phyloP scores from a whole-genome alignment of 352 stramenopile species.

The Phytophthora syringae region DNA sequence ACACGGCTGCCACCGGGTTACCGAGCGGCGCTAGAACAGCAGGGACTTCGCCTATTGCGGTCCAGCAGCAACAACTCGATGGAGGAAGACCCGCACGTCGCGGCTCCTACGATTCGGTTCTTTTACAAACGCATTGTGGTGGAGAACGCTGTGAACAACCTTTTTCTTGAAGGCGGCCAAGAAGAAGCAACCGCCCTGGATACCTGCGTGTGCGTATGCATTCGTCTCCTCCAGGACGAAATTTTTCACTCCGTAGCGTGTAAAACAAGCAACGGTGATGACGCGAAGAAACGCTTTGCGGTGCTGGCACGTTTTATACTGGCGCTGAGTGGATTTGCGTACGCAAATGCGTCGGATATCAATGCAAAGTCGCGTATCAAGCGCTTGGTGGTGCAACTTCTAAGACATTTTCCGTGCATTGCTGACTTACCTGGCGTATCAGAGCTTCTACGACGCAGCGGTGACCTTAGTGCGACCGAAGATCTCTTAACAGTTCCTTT shows the following conservation, averaged over 20 bases:
- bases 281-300: conserved; percentile 31
- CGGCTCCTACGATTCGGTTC: conserved; percentile 37
- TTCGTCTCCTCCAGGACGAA: conserved; percentile 60
- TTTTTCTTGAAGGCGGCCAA: conserved; percentile 30
- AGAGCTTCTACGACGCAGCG: conserved; percentile 28
- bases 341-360: conserved; percentile 26
- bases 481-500: conserved; percentile 9
- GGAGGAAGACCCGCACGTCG: conserved; percentile 33
- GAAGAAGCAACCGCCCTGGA: conserved; percentile 36
- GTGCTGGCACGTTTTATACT: conserved; percentile 45
- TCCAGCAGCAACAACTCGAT: conserved; percentile 32
- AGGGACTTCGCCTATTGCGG: conserved; percentile 53
- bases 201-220: conserved; percentile 43
- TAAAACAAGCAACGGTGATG: neutral
- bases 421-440: conserved; percentile 16
- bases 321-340: conserved; percentile 36
- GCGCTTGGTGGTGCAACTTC: conserved; percentile 37
- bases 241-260: conserved; percentile 43
- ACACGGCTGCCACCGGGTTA: conserved; percentile 41
- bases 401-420: conserved; percentile 42
- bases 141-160: conserved; percentile 47
- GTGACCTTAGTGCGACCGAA: conserved; percentile 5
- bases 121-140: conserved; percentile 65
- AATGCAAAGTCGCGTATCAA: conserved; percentile 38
- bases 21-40: conserved; percentile 51